Conservation (phyloP, 2,329 filamentous ascomycete genomes). For the Helotiales sp. region DNA sequence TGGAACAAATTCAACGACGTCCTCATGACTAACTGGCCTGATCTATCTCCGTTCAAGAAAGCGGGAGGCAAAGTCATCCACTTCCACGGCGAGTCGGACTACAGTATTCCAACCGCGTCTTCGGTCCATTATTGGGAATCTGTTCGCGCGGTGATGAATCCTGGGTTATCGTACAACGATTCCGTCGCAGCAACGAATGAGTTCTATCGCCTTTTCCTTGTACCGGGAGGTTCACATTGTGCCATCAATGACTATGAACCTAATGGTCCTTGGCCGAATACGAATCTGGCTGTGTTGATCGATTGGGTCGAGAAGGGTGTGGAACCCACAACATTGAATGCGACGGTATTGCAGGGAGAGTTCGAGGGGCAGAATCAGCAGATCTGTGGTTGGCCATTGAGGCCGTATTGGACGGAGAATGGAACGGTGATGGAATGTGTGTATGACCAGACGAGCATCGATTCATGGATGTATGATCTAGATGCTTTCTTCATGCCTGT, state of each 20-base stretch:
- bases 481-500: conserved; percentile 18
- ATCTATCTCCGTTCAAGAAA: conserved; percentile 50
- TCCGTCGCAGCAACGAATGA: conserved; percentile 44
- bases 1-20: conserved; percentile 49
- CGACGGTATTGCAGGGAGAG: conserved; percentile 36
- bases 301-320: conserved; percentile 65
- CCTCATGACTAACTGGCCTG: conserved; percentile 54
- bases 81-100: conserved; percentile 58
- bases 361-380: conserved; percentile 37
- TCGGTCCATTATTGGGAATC: conserved; percentile 56
- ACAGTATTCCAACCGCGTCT: conserved; percentile 51
- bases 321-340: conserved; percentile 38
- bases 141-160: conserved; percentile 51
- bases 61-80: conserved; percentile 57
- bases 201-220: conserved; percentile 55
- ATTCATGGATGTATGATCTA: conserved; percentile 34
- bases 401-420: conserved; percentile 34
- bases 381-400: conserved; percentile 43
- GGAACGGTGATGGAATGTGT: conserved; percentile 32
- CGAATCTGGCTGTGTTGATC: conserved; percentile 69
- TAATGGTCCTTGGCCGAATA: conserved; percentile 39
- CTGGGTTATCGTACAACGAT: conserved; percentile 39
- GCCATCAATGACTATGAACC: conserved; percentile 49
- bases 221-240: conserved; percentile 54
- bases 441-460: conserved; percentile 28